phyloP scores from a whole-genome alignment of 2,329 filamentous ascomycete species.

The Emergomyces orientalis region DNA sequence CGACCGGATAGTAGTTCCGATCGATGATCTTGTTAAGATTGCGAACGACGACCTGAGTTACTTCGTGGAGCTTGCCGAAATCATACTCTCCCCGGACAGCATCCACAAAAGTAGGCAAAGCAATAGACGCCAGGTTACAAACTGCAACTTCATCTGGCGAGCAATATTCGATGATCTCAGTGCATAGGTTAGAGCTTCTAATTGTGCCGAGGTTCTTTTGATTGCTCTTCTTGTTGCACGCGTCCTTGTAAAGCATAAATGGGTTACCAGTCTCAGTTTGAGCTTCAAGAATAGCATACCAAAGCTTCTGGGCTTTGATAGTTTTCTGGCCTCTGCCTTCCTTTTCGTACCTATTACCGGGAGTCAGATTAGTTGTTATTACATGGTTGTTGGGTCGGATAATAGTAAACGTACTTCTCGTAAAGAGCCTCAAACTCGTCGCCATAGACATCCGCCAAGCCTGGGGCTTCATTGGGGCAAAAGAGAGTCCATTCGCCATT shows the following conservation, averaged over 20 bases:
- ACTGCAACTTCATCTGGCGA: constrained; percentile 97
- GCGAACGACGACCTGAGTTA: constrained; percentile 80
- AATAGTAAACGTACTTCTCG: constrained; percentile 44
- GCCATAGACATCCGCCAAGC: constrained; percentile 90
- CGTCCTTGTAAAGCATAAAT: constrained; percentile 99
- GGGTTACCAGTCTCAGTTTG: constrained; percentile 99
- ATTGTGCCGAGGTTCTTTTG: constrained; percentile 99
- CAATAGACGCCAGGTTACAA: constrained; percentile 92
- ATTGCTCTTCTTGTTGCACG: constrained; percentile 98
- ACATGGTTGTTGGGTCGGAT: background rate
- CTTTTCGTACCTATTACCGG: constrained; percentile 61
- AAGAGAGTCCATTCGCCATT: constrained; percentile 96
- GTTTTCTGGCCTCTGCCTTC: constrained; percentile 83
- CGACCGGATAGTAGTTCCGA: constrained; percentile 96
- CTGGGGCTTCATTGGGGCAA: constrained; percentile 94
- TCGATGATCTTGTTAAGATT: constrained; percentile 99
- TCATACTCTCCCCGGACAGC: constrained; percentile 76
- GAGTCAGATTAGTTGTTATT: constrained; percentile 11
- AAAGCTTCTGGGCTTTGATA: constrained; percentile 95
- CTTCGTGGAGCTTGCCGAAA: constrained; percentile 94
- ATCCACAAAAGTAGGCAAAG: constrained; percentile 84
- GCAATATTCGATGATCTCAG: constrained; percentile 95
- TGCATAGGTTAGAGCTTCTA: constrained; percentile 97
- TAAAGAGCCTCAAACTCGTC: constrained; percentile 96
- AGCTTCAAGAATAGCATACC: constrained; percentile 96